Evolutionary conservation across 179 eudicot genomes (phyloP), one percentile per base, ranked within the genome.

Genomic region (Spinacia oleracea): DNA sequence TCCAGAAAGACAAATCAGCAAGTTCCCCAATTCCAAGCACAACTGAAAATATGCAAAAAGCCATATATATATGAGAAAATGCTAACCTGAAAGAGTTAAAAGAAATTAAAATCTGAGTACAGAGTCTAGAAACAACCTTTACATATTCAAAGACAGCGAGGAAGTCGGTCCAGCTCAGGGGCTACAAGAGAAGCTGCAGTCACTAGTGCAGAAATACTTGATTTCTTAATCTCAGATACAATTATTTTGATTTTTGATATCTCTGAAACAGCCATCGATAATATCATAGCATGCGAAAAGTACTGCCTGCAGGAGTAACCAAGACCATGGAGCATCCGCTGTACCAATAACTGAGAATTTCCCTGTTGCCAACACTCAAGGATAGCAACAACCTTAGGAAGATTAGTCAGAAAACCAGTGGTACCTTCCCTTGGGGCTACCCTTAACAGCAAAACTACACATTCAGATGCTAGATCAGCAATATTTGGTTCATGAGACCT

Each of bases 381-480:
- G 43, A 88, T 80, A 20, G 78, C 70, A 62, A 78, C 81, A 15
- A 88, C 89, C 81, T 89, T 93, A 50, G 91, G 82, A 68, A 92
- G 93, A 82, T 87, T 89, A 56, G 92, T 87, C 32, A 93, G 86
- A 76, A 93, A 86, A 50, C 91, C 90, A 9, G 92, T 89, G 25
- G 98, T 89, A 63, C 93, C 95, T 86, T 93, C 98, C 78, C 97
- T 88, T 5, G 98, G 91, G 76, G 97, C 92, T 34, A 78, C 86
- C 81, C 79, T 86, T 80, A 93, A 83, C 79, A 92, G 76, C 78
- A 92, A 84, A 71, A 89, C 89, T 46, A 93, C 87, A 72, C 98
- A 90, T 65, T 92, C 98, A 1, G 98, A 93, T 35, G 98, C 97
- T 77, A 93, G 50, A 75, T 93, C 97, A 11, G 90, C 84, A 71